Conservation (phyloP, 495 filamentous ascomycete species). For the Pseudoneurospora amorphoporcata region DNA sequence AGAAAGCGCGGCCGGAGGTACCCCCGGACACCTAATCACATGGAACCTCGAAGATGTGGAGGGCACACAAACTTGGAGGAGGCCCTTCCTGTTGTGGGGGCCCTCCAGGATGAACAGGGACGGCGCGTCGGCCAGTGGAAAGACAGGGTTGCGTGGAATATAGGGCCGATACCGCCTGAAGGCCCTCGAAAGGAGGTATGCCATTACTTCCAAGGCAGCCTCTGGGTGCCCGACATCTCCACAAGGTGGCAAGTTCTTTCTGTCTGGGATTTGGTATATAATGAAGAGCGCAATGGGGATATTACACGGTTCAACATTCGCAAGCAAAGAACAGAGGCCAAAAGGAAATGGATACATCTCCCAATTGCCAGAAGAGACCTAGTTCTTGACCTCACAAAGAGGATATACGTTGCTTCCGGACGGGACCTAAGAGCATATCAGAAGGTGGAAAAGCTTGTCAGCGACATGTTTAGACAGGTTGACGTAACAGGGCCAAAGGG, state of each 20-base stretch:
- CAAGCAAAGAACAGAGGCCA: no score
- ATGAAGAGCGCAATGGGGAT: background rate
- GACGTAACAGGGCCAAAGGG: slow-evolving; percentile 1
- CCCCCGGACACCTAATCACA: no score
- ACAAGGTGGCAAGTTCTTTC: background rate
- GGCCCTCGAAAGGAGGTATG: no score
- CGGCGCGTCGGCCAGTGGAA: no score
- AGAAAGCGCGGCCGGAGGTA: no score
- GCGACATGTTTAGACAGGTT: background rate
- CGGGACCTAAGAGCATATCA: background rate
- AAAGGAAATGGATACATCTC: slow-evolving; percentile 5
- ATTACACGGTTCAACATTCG: no score
- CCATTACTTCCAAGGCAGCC: slow-evolving; percentile 1
- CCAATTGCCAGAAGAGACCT: background rate
- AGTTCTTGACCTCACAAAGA: background rate
- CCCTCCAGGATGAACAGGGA: no score
- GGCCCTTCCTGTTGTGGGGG: no score
- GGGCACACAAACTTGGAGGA: no score
- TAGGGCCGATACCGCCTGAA: no score
- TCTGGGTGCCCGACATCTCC: slow-evolving; percentile 1
- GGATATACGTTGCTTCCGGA: background rate
- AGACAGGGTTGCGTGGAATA: no score
- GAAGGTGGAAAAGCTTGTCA: background rate
- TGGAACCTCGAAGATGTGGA: no score
- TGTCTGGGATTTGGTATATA: background rate